A percentile compares a stretch with the other conserved stretches of the same genome.
These are phyloP conservation scores for Sporothrix humicola DNA, from an alignment of 2,329 filamentous ascomycete genomes.

Conservation along the genomic window DNA sequence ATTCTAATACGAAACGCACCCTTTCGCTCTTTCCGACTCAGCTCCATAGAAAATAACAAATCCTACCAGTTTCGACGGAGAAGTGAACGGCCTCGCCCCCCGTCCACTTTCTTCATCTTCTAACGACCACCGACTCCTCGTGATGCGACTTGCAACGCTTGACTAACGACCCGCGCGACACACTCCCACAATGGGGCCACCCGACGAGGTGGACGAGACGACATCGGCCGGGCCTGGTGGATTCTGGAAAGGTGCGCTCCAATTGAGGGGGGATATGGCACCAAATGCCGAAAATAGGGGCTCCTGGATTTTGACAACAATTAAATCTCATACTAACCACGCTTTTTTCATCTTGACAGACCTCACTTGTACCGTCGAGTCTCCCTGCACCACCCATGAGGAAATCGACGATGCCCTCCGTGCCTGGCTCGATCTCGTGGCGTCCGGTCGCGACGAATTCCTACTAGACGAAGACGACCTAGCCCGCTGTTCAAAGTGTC, in stretches of 20 bases:
- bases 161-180: conserved; percentile 24
- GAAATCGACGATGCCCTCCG: conserved; percentile 83
- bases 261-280: not conserved
- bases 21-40: not conserved
- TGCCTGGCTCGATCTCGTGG: conserved; percentile 79
- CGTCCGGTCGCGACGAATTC: conserved; percentile 76
- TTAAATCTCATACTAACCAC: not conserved
- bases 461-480: conserved; percentile 79
- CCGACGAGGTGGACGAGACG: conserved; percentile 19
- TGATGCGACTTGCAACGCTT: conserved; percentile 19
- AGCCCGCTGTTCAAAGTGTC: conserved; percentile 76
- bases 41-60: not conserved
- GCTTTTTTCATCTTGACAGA: conserved; percentile 45
- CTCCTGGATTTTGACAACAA: not conserved
- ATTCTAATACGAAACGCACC: not conserved
- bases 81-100: not conserved
- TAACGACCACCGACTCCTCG: not conserved
- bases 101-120: not conserved
- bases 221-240: not conserved
- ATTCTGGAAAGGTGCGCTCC: conserved; percentile 23
- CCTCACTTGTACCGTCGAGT: conserved; percentile 54
- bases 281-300: not conserved
- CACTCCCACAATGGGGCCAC: conserved; percentile 23
- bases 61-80: not conserved
- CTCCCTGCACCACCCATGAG: conserved; percentile 58